Evolutionary conservation across 768 basidiomycete genomes (phyloP), one percentile per base, ranked within the genome.

Genomic region (Leccinum variicolor): DNA sequence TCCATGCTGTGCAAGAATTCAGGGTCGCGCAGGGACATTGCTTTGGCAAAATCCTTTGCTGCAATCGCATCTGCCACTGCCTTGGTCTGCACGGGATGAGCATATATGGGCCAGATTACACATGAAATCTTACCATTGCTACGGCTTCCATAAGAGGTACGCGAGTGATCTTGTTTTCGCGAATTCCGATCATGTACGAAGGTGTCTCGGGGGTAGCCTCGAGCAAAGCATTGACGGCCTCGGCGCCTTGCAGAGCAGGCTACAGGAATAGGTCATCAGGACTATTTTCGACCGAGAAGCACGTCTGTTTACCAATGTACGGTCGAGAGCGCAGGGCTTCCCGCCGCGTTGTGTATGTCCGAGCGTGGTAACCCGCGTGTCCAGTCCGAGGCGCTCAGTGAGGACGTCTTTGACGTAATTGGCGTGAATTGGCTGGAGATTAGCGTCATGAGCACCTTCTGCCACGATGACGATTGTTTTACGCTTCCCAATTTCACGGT

Each of bases 381-480:
- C 97, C 29, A 99, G 84, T 0, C 92, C 90, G 25, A 98, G 83
- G 15, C 89, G 83, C 29, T 97, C 86, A 1, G 89, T 77, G 11
- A 98, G 83, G 36, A 99, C 84, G 21, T 92, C 82, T 75, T 94
- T 98, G 74, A 99, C 86, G 68, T 94, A 85, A 29, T 92, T 91
- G 17, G 94, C 87, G 46, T 81, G 86, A 69, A 99, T 98, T n/a
- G 94, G 94, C 28, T 96, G 86, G 48, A 98, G 83, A 65, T 90
- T 79, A 50, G 79, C 76, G 71, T 98, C 96, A 50, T 90, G 85
- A 10, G 97, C 96, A 23, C 97, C 97, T 75, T 99, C 97, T 1
- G 97, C 96, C 43, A 98, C 89, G 62, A 99, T 97, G 57, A 99
- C 94, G 62, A 99, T 97, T 1, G 96, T 98, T 77, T 96, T 98